Evolutionary conservation across 2,329 filamentous ascomycete genomes (phyloP), one percentile per base, ranked within the genome.

Genomic region (Monosporascus cannonballus): DNA sequence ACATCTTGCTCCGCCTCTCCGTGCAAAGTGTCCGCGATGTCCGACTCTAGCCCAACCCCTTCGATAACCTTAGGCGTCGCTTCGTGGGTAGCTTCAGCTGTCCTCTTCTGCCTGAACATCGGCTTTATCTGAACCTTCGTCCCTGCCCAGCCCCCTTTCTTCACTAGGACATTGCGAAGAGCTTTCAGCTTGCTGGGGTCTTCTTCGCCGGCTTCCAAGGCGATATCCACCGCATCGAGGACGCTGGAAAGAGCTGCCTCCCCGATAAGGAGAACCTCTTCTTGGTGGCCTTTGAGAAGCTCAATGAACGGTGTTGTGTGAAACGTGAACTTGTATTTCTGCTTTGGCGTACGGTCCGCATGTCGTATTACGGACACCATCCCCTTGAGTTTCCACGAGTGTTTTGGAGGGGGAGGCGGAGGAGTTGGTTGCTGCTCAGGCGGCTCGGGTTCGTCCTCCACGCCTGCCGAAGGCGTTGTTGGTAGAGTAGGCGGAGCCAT

Each of bases 81-180:
- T 41, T 56, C 59, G 2, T 66, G 54, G 3, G 66, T 48, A 54
- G 74, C 67, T 58, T 85, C 82, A 49, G 88, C 82, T 3, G 84
- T 81, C 64, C 85, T 90, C 64, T 90, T 86, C 73, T 93, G 96
- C 49, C 92, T 85, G 71, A 99, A 99, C 91, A 99, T 96, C 9
- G 94, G 94, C 71, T 99, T 99, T 68, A 99, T 97, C 71, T 99
- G 94, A 2, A 99, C 91, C 69, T 99, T 99, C 1, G 94, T 99
- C 0, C 94, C 94, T 4, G 91, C 86, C 88, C 93, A 96, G 20
- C 85, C 85, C 2, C 92, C 91, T 70, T 99, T 99, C 72, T 94
- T 95, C 42, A 90, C 85, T 6, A 99, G 75, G 6, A 95, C 93
- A 57, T 93, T 93, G 54, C 88, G 86, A 48, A 99, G 78, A 42